Evolutionary conservation across 176 grass and related monocot genomes (phyloP).

Genomic region (Avena insularis): DNA sequence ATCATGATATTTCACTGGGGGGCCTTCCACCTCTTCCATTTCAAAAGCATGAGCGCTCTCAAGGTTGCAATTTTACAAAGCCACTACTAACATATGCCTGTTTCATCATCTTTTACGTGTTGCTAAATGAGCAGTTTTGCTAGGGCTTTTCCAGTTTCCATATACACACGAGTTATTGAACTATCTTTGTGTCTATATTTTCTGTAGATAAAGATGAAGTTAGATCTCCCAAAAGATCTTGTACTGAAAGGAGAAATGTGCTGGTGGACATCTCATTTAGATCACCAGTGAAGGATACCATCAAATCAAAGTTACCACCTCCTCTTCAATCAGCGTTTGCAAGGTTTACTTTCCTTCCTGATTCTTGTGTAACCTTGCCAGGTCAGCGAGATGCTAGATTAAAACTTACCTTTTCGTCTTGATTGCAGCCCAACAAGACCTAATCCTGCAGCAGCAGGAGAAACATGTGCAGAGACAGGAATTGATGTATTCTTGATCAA

Average conservation of each 20-base stretch:
- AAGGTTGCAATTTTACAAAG: slow-evolving; percentile 55
- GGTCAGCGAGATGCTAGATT: slow-evolving; percentile 33
- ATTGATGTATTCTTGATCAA: slow-evolving; percentile 95
- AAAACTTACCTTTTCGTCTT: slow-evolving; percentile 17
- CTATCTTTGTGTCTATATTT: slow-evolving; percentile 29
- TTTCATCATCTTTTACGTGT: slow-evolving; percentile 12
- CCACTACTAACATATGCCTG: not conserved
- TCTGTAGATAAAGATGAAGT: slow-evolving; percentile 75
- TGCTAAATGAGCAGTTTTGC: slow-evolving; percentile 9
- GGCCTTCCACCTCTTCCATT: slow-evolving; percentile 81
- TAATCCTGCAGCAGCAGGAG: slow-evolving; percentile 82
- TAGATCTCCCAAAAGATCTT: slow-evolving; percentile 83
- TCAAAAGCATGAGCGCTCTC: slow-evolving; percentile 66
- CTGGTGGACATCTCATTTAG: slow-evolving; percentile 77
- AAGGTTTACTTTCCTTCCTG: slow-evolving; percentile 60
- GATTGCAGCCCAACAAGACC: slow-evolving; percentile 85
- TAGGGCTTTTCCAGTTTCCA: slow-evolving; percentile 2
- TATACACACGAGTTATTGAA: slow-evolving; percentile 5
- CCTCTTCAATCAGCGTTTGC: slow-evolving; percentile 96
- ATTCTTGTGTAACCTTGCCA: slow-evolving; percentile 9
- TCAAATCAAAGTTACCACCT: slow-evolving; percentile 80
- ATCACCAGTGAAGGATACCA: slow-evolving; percentile 81
- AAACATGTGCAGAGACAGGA: slow-evolving; percentile 94
- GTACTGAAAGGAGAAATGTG: slow-evolving; percentile 83
- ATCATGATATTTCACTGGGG: slow-evolving; percentile 74